A percentile compares a stretch with the other conserved stretches of the same genome.
These are phyloP conservation scores for Dactylis glomerata DNA, from an alignment of 176 grass and related monocot genomes.

Conservation along the genomic window DNA sequence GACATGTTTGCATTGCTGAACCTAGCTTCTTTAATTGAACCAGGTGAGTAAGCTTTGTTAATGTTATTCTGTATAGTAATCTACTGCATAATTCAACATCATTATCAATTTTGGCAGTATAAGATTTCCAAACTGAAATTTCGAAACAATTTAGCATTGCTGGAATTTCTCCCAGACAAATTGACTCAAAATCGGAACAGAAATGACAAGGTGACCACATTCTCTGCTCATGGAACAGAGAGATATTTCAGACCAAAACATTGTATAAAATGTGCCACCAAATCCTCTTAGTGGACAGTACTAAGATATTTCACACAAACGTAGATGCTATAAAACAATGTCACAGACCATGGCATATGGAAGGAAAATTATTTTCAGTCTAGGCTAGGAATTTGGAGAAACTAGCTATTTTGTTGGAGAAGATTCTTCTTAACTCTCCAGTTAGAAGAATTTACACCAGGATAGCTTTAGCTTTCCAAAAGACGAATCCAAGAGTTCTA, in stretches of 20 bases:
- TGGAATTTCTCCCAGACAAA: too few species aligned
- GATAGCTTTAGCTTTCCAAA: conserved; percentile 51
- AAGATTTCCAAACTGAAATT: too few species aligned
- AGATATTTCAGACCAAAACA: neutral
- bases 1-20: too few species aligned
- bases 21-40: neutral
- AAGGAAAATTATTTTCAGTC: conserved; percentile 38
- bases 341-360: conserved; percentile 13
- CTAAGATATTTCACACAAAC: neutral
- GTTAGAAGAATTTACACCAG: conserved; percentile 19
- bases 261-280: conserved; percentile 19
- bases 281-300: conserved; percentile 2
- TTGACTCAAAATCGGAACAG: neutral
- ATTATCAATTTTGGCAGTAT: too few species aligned
- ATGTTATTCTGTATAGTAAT: neutral
- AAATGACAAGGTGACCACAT: neutral
- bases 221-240: neutral
- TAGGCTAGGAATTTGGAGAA: conserved; percentile 23
- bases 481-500: conserved; percentile 16
- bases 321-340: conserved; percentile 20
- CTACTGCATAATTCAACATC: neutral
- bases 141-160: too few species aligned
- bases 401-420: conserved; percentile 22
- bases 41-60: neutral
- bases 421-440: conserved; percentile 23